phyloP scores from a whole-genome alignment of 306 rosid species.

The Castanea mollissima region DNA sequence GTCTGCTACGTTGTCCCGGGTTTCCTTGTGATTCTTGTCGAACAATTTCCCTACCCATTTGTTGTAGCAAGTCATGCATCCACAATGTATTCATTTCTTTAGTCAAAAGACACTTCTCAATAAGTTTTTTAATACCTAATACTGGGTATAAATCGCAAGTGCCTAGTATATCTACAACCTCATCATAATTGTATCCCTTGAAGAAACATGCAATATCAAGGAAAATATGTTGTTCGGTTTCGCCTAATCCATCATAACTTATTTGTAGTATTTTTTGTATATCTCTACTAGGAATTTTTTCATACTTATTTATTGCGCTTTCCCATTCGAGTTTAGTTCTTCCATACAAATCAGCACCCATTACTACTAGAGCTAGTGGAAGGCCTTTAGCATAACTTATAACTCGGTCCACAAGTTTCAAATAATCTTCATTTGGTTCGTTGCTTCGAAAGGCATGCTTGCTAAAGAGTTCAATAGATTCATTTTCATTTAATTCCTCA shows the following conservation, averaged over 20 bases:
- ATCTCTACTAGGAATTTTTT: too few relatives aligned
- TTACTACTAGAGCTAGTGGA: too few relatives aligned
- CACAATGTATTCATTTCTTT: fast-evolving
- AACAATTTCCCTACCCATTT: neutral
- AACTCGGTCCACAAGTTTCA: too few relatives aligned
- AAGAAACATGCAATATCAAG: neutral
- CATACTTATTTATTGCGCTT: too few relatives aligned
- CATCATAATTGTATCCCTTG: fast-evolving
- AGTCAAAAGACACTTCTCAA: neutral
- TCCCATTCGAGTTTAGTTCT: neutral
- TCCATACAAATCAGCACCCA: neutral
- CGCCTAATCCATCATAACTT: too few relatives aligned
- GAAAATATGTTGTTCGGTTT: neutral
- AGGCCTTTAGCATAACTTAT: too few relatives aligned
- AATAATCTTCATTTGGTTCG: neutral
- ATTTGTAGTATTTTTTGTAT: too few relatives aligned
- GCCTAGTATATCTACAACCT: too few relatives aligned
- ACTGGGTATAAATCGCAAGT: too few relatives aligned
- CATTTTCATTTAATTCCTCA: neutral
- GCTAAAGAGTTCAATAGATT: neutral
- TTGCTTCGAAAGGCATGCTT: neutral
- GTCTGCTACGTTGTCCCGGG: conserved; percentile 16
- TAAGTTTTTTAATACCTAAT: too few relatives aligned
- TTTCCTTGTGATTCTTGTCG: neutral
- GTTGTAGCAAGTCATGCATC: too few relatives aligned